Conservation (phyloP, 2,329 filamentous ascomycete species). For the Xylariaceae sp. region DNA sequence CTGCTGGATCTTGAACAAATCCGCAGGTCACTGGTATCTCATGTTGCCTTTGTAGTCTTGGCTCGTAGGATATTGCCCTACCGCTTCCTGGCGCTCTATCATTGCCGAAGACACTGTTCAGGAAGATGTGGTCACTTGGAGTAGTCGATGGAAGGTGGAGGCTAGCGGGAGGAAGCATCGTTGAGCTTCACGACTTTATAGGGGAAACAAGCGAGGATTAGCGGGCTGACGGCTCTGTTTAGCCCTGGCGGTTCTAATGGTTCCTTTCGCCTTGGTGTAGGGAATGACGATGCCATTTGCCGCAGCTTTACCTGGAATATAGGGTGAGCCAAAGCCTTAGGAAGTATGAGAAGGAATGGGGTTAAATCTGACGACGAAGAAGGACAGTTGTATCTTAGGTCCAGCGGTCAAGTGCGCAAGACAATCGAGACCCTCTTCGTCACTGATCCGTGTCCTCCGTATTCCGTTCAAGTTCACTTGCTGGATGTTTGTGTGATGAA, state of each 20-base stretch:
- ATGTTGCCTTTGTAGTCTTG: conserved; percentile 27
- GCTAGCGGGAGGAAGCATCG: conserved; percentile 15
- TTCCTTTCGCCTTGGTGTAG: conserved; percentile 15
- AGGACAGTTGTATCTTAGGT: conserved; percentile 22
- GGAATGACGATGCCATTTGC: conserved; percentile 15
- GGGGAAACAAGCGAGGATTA: conserved; percentile 11
- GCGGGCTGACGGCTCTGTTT: conserved; percentile 21
- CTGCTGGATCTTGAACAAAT: conserved; percentile 29
- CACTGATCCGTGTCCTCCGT: conserved; percentile 8
- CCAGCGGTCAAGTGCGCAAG: conserved; percentile 21
- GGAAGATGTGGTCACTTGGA: conserved; percentile 26
- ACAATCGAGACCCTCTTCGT: conserved; percentile 23
- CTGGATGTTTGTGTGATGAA: not conserved
- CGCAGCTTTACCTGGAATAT: conserved; percentile 18
- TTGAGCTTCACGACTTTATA: conserved; percentile 13
- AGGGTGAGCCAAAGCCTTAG: conserved; percentile 19
- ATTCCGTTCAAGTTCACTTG: conserved; percentile 1
- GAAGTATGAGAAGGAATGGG: conserved; percentile 23
- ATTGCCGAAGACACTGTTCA: conserved; percentile 23
- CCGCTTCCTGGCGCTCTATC: conserved; percentile 24
- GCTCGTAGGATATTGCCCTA: conserved; percentile 32
- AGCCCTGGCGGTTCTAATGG: conserved; percentile 17
- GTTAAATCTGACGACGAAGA: conserved; percentile 15
- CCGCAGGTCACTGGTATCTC: conserved; percentile 27
- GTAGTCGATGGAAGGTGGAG: conserved; percentile 21